Evolutionary conservation across 2,329 filamentous ascomycete species (phyloP), one percentile per base, ranked within the genome.

Genomic region (Bipolaris gigantea): DNA sequence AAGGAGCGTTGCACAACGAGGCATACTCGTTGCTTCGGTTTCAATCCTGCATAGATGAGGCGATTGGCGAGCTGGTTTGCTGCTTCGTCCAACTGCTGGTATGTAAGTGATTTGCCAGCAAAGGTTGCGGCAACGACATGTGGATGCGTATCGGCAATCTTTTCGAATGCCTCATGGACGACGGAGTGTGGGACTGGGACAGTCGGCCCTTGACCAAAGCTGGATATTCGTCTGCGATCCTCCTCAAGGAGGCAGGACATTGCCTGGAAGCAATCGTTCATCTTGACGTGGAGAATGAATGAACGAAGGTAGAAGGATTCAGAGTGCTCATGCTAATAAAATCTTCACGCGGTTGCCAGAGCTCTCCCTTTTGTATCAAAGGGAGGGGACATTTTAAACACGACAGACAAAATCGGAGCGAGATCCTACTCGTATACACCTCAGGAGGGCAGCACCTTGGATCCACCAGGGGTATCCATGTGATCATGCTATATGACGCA

Each of bases 1-100:
- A 82, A 69, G 30, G 81, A 79, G 13, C 83, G 76, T 55, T 80
- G 80, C 50, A 80, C 79, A 16, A 85, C 76, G 21, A 85, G 74
- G 15, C 80, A 81, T 4, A 84, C 75, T 32, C 80, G 73, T 59
- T 83, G 77, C 7, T 74, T 55, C 2, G 65, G 67, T 16, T 53
- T 50, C 15, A 72, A 38, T 8, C 69, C 69, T 21, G 55, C 56
- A 9, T 61, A 48, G 34, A 72, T 64, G 19, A 72, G 66, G 21
- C 69, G 53, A 48, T 70, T 65, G 32, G 68, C 65, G 4, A 71
- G 61, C 13, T 64, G 63, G 42, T 72, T 72, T 4, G 69, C 64
- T 4, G 63, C 59, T 43, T 56, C 42, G 25, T 72, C 69, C 39
- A 72, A 38, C 25, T 72, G 63, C 11, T 55, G 50, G 43, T 71